These are phyloP conservation scores for Hypoxylon rubiginosum DNA, from an alignment of 2,329 filamentous ascomycete genomes.

Conservation along the genomic window DNA sequence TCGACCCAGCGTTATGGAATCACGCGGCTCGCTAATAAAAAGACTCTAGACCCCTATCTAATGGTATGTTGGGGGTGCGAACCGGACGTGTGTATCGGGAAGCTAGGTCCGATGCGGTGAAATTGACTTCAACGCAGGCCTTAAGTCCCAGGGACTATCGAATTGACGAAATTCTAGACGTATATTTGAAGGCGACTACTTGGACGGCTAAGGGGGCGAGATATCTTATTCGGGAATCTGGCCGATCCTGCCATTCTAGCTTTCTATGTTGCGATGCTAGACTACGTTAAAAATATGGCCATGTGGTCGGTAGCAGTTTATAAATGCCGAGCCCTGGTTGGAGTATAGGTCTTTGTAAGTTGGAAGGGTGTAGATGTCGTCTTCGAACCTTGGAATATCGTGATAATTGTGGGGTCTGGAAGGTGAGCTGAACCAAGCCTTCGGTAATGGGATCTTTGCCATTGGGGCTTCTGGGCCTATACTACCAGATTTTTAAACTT, in stretches of 20 bases:
- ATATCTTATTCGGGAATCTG: slow-evolving; percentile 24
- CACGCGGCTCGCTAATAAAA: slow-evolving; percentile 1
- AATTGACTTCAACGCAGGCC: not conserved
- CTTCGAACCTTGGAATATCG: slow-evolving; percentile 36
- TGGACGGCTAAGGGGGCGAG: slow-evolving; percentile 13
- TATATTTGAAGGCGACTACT: not conserved
- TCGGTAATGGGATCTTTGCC: slow-evolving; percentile 13
- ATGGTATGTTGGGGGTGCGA: not conserved
- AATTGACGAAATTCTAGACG: slow-evolving; percentile 7
- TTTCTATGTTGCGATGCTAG: slow-evolving; percentile 31
- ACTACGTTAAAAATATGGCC: slow-evolving; percentile 13
- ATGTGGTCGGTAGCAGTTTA: slow-evolving; percentile 12
- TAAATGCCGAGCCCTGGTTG: slow-evolving; percentile 21
- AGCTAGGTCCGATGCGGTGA: slow-evolving; percentile 15
- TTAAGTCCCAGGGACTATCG: slow-evolving; percentile 1
- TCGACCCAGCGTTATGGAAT: slow-evolving; percentile 13
- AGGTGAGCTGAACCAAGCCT: slow-evolving; percentile 4
- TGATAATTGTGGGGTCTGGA: slow-evolving; percentile 33
- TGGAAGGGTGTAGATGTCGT: slow-evolving; percentile 32
- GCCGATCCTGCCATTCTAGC: slow-evolving; percentile 34
- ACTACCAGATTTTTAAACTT: not conserved
- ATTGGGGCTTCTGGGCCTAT: slow-evolving; percentile 4
- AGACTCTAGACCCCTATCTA: slow-evolving; percentile 6
- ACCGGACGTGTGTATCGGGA: not conserved
- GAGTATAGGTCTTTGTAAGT: slow-evolving; percentile 10